A percentile compares a stretch with the other conserved stretches of the same genome.
phyloP scores from a whole-genome alignment of 352 stramenopile genomes.

The Thalassiosira hispida region DNA sequence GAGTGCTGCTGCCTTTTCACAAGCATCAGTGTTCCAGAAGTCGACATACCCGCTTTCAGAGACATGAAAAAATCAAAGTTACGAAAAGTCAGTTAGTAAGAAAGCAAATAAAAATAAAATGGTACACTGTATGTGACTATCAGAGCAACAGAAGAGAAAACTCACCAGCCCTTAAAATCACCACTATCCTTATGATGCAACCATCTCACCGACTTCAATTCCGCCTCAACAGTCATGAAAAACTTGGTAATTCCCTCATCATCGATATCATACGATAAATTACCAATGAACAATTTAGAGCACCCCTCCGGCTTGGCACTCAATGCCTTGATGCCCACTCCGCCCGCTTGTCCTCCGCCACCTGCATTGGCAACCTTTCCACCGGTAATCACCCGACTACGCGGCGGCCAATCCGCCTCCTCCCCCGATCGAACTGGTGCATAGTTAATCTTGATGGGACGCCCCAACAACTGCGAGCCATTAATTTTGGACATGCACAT shows the following conservation, averaged over 20 bases:
- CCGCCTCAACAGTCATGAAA: conserved; percentile 83
- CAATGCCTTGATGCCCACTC: conserved; percentile 78
- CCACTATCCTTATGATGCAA: conserved; percentile 85
- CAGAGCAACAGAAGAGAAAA: conserved; percentile 1
- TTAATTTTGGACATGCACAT: conserved; percentile 75
- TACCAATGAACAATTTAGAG: conserved; percentile 88
- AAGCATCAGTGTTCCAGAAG: conserved; percentile 86
- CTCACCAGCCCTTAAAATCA: conserved; percentile 84
- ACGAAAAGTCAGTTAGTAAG: neutral
- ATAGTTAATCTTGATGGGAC: conserved; percentile 85
- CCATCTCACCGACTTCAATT: conserved; percentile 85
- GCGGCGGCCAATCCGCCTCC: conserved; percentile 79
- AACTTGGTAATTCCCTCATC: conserved; percentile 88
- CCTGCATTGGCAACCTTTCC: conserved; percentile 52
- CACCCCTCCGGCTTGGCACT: conserved; percentile 84
- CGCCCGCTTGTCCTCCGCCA: conserved; percentile 75
- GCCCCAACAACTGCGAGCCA: conserved; percentile 82
- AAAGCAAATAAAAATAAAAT: neutral
- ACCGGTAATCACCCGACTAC: conserved; percentile 66
- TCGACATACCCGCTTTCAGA: conserved; percentile 80
- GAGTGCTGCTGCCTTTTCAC: conserved; percentile 83
- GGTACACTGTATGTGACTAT: conserved; percentile 8
- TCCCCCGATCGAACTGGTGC: conserved; percentile 76
- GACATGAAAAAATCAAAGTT: neutral
- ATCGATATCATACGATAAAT: conserved; percentile 89